A percentile compares a stretch with the other conserved stretches of the same genome.
Evolutionary conservation across 495 filamentous ascomycete species (phyloP).

Genomic region (Penicillium roqueforti): DNA sequence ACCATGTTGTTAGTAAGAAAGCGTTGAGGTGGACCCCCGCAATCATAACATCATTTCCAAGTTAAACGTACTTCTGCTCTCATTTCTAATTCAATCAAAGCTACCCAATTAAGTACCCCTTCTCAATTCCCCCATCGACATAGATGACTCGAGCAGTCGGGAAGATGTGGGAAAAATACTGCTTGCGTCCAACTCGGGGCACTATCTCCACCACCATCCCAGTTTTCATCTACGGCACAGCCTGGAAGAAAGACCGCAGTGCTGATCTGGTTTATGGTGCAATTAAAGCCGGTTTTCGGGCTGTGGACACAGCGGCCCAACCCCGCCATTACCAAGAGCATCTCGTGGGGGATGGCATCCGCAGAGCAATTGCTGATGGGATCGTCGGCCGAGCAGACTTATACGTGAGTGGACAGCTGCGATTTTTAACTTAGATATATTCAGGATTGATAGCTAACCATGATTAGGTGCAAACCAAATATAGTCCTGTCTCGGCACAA

Average conservation of each 20-base stretch:
- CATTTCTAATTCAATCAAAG: neutral
- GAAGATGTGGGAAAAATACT: conserved; percentile 36
- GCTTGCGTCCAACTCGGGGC: conserved; percentile 29
- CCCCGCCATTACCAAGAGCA: conserved; percentile 74
- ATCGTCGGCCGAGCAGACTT: conserved; percentile 56
- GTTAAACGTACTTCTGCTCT: neutral
- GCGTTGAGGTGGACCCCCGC: neutral
- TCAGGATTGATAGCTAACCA: neutral
- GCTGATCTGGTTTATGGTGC: conserved; percentile 64
- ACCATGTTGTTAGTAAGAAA: conserved; percentile 7
- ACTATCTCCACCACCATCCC: conserved; percentile 38
- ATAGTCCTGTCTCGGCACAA: conserved; percentile 59
- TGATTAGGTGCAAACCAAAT: conserved; percentile 75
- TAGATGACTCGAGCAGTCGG: conserved; percentile 27
- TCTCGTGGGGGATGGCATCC: conserved; percentile 63
- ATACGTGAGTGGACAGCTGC: conserved; percentile 43
- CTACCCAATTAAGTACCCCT: neutral
- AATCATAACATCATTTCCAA: neutral
- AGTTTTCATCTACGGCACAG: conserved; percentile 73
- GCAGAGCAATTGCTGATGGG: conserved; percentile 52
- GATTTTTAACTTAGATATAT: neutral
- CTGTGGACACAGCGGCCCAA: conserved; percentile 75
- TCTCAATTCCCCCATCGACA: neutral
- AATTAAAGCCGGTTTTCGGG: conserved; percentile 65
- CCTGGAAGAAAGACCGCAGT: conserved; percentile 78